A percentile compares a stretch with the other conserved stretches of the same genome.
Evolutionary conservation across 768 basidiomycete species (phyloP).

Genomic region (Rhodotorula sphaerocarpa): DNA sequence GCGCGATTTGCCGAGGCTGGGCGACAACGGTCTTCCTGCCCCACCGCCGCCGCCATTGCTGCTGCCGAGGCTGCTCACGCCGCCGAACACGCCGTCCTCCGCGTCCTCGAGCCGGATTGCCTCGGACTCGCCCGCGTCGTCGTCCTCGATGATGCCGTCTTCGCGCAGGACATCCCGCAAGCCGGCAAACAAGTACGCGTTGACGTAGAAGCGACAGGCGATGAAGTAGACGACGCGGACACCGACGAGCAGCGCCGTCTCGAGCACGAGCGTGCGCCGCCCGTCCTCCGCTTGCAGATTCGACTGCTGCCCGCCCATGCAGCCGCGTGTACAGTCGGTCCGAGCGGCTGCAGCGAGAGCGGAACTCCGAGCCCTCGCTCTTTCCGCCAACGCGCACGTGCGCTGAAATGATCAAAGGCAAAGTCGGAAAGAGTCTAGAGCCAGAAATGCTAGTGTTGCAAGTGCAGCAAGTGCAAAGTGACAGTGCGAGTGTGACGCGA

Average conservation of each 20-base stretch:
- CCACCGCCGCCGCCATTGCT: neutral
- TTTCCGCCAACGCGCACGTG: too few species aligned
- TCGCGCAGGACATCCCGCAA: slow-evolving; percentile 36
- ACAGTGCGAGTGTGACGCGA: too few species aligned
- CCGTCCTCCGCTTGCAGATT: neutral
- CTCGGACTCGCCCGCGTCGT: slow-evolving; percentile 7
- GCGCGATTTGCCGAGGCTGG: too few species aligned
- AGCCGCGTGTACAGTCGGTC: too few species aligned
- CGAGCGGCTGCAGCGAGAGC: too few species aligned
- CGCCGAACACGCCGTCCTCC: slow-evolving; percentile 12
- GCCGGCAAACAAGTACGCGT: slow-evolving; percentile 33
- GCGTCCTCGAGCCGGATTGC: slow-evolving; percentile 19
- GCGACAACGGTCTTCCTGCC: too few species aligned
- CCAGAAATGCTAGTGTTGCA: neutral
- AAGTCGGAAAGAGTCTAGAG: too few species aligned
- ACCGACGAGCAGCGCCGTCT: slow-evolving; percentile 27
- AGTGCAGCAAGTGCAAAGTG: neutral
- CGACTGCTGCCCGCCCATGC: too few species aligned
- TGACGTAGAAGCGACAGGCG: slow-evolving; percentile 34
- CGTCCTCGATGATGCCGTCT: slow-evolving; percentile 5
- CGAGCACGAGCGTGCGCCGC: neutral
- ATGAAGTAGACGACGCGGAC: slow-evolving; percentile 35
- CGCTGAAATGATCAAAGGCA: too few species aligned
- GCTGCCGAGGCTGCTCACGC: slow-evolving; percentile 1
- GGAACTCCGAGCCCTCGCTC: too few species aligned